Evolutionary conservation across 148 eudicot species (phyloP).

Genomic region (Talinum fruticosum): DNA sequence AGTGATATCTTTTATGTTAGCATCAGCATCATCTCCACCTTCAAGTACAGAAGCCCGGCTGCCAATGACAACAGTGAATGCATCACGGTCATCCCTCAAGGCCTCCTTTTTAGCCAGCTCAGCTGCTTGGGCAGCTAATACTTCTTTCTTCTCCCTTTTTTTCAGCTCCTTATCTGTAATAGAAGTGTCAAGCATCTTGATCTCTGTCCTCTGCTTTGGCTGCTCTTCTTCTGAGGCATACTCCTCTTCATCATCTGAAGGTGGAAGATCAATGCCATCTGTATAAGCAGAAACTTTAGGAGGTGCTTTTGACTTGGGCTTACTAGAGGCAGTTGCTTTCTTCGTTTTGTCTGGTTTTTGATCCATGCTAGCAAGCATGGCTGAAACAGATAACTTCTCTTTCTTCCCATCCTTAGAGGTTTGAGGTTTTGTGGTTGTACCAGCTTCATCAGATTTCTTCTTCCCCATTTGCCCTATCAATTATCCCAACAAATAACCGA

Average conservation of each 20-base stretch:
- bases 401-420: conserved; percentile 40
- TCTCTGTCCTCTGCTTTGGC: conserved; percentile 11
- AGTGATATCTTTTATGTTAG: conserved; percentile 51
- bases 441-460: conserved; percentile 42
- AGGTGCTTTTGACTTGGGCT: conserved; percentile 30
- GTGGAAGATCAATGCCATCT: conserved; percentile 34
- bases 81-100: conserved; percentile 22
- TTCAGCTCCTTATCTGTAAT: conserved; percentile 34
- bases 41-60: conserved; percentile 46
- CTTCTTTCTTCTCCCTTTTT: conserved; percentile 30
- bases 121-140: conserved; percentile 16
- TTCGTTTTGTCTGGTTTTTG: conserved; percentile 33
- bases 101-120: conserved; percentile 15
- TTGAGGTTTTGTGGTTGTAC: conserved; percentile 28
- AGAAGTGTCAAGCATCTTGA: conserved; percentile 24
- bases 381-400: conserved; percentile 45
- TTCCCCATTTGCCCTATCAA: conserved; percentile 33
- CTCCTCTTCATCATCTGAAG: conserved; percentile 34
- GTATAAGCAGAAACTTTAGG: conserved; percentile 19
- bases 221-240: conserved; percentile 19
- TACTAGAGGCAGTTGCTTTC: conserved; percentile 22
- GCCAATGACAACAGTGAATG: conserved; percentile 52
- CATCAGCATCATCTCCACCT: conserved; percentile 53
- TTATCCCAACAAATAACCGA: neutral
- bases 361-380: conserved; percentile 39